These are phyloP conservation scores for Colletotrichum siamense DNA, from an alignment of 2,329 filamentous ascomycete species.

Conservation along the genomic window DNA sequence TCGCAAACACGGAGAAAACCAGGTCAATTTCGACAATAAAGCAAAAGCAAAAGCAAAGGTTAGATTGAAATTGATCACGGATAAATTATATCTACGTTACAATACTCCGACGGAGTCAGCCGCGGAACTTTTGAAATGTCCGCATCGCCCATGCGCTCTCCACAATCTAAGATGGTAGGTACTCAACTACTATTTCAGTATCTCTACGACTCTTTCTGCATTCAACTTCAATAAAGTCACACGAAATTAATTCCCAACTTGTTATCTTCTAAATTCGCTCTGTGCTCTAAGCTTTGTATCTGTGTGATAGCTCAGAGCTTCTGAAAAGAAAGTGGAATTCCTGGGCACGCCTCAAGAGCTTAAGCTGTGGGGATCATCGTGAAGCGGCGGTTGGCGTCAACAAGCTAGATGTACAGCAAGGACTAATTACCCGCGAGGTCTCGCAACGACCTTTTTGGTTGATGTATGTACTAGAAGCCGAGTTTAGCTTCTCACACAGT, in stretches of 20 bases:
- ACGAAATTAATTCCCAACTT: fast-evolving
- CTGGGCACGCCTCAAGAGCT: fast-evolving
- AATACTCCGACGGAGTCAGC: not conserved
- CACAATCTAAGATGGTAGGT: not conserved
- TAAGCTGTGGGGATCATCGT: fast-evolving
- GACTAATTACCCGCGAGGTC: fast-evolving
- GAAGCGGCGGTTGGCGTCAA: not conserved
- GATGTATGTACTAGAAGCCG: not conserved
- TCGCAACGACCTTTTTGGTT: not conserved
- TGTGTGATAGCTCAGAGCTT: fast-evolving
- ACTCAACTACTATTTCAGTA: not conserved
- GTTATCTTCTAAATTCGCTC: not conserved
- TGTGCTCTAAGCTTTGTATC: fast-evolving
- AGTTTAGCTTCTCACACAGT: fast-evolving
- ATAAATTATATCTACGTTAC: not conserved
- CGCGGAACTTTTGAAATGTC: not conserved
- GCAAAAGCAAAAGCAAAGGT: not conserved
- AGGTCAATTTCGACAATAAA: fast-evolving
- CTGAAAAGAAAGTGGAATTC: fast-evolving
- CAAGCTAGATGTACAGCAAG: fast-evolving
- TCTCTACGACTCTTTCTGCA: not conserved
- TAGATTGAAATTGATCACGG: not conserved
- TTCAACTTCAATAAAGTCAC: fast-evolving
- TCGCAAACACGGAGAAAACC: not conserved
- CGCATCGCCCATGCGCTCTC: not conserved